A percentile compares a stretch with the other conserved stretches of the same genome.
Evolutionary conservation across 2,329 filamentous ascomycete species (phyloP).

Genomic region (Neonectria sp.): DNA sequence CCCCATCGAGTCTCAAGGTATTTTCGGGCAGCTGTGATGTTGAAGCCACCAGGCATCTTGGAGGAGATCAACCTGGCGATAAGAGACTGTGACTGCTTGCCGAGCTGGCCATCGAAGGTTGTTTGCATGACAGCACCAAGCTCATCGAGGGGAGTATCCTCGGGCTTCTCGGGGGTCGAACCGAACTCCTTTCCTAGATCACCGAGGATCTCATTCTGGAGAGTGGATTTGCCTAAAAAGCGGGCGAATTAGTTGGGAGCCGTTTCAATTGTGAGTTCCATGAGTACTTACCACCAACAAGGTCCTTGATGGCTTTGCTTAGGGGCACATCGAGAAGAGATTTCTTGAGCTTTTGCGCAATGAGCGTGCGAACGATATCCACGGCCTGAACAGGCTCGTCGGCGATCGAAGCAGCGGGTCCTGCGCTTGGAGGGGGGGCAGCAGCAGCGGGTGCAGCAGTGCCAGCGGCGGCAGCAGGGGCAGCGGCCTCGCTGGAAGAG

Average conservation of each 20-base stretch:
- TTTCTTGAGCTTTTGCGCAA: slow-evolving; percentile 99
- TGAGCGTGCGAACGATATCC: slow-evolving; percentile 89
- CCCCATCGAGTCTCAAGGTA: slow-evolving; percentile 97
- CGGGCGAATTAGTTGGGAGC: slow-evolving; percentile 30
- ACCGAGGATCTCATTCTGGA: slow-evolving; percentile 98
- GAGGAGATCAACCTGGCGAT: slow-evolving; percentile 96
- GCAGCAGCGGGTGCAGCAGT: slow-evolving; percentile 69
- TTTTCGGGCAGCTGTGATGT: slow-evolving; percentile 95
- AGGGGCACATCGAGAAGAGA: slow-evolving; percentile 88
- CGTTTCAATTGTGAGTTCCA: background rate
- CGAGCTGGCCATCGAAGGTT: slow-evolving; percentile 98
- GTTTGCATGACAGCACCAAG: slow-evolving; percentile 95
- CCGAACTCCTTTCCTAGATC: slow-evolving; percentile 99
- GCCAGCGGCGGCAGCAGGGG: slow-evolving; percentile 68
- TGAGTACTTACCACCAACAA: slow-evolving; percentile 88
- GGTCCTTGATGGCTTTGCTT: slow-evolving; percentile 97
- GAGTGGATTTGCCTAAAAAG: slow-evolving; percentile 88
- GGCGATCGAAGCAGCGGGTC: slow-evolving; percentile 87
- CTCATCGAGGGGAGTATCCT: slow-evolving; percentile 97
- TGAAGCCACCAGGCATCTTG: slow-evolving; percentile 99
- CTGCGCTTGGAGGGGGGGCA: slow-evolving; percentile 78
- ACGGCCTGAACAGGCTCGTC: slow-evolving; percentile 91
- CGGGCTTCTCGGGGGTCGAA: slow-evolving; percentile 97
- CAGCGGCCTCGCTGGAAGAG: slow-evolving; percentile 63
- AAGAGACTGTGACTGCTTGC: slow-evolving; percentile 94